Conservation (phyloP, 2,329 filamentous ascomycete genomes). For the Paecilomyces fulvus region DNA sequence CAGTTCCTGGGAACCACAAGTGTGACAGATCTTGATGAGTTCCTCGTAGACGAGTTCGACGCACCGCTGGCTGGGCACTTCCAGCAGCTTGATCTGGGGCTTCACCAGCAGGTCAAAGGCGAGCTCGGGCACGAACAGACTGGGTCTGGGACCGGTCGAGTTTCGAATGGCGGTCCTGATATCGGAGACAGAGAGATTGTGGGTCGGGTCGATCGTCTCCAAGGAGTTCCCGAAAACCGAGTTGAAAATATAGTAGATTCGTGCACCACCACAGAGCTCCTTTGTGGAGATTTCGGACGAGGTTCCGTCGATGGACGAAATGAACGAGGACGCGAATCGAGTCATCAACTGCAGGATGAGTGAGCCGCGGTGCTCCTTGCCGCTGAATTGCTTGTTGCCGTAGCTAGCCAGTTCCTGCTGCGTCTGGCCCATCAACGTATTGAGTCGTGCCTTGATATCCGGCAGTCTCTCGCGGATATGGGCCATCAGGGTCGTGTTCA, state of each 20-base stretch:
- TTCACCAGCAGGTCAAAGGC: conserved; percentile 97
- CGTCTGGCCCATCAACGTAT: conserved; percentile 98
- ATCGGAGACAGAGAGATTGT: conserved; percentile 86
- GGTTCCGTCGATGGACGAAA: conserved; percentile 96
- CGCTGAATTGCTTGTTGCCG: conserved; percentile 93
- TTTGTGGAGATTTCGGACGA: conserved; percentile 98
- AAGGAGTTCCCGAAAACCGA: conserved; percentile 95
- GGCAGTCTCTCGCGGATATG: conserved; percentile 93
- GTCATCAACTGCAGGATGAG: conserved; percentile 97
- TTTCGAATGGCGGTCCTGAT: conserved; percentile 97
- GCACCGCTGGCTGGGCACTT: conserved; percentile 89
- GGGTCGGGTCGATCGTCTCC: conserved; percentile 91
- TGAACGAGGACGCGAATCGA: conserved; percentile 93
- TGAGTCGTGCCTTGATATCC: conserved; percentile 95
- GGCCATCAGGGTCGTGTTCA: conserved; percentile 90
- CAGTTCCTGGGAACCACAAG: conserved; percentile 90
- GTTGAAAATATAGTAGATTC: conserved; percentile 99
- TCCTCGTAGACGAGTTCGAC: conserved; percentile 98
- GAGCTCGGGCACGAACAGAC: conserved; percentile 93
- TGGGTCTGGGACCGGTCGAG: conserved; percentile 90
- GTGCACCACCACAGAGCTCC: conserved; percentile 85
- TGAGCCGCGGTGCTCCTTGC: conserved; percentile 91
- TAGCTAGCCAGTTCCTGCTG: conserved; percentile 98
- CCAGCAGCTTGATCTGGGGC: conserved; percentile 93
- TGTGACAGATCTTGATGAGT: conserved; percentile 98